Evolutionary conservation across 1,139 yeast genomes (phyloP).

Genomic region (Lodderomyces jiufengensis): DNA sequence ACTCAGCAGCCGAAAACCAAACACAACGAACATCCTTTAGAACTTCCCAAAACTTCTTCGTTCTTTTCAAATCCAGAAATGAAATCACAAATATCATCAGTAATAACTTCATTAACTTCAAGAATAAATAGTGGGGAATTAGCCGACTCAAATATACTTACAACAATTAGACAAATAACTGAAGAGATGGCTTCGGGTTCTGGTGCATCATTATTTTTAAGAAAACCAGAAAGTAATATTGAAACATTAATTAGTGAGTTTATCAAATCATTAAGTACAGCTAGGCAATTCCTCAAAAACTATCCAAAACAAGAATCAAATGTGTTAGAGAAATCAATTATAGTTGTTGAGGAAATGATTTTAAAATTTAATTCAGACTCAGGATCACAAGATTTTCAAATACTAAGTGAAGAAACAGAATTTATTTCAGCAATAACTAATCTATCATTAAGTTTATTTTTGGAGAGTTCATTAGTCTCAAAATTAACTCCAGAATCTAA

Average conservation of each 20-base stretch:
- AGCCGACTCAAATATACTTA: constrained; percentile 29
- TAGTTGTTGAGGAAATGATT: constrained; percentile 26
- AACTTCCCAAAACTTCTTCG: not conserved
- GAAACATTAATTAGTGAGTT: not conserved
- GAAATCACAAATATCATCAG: constrained; percentile 31
- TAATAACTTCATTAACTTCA: constrained; percentile 24
- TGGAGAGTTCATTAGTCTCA: constrained; percentile 22
- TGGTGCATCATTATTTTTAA: constrained; percentile 16
- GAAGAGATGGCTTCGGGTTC: constrained; percentile 33
- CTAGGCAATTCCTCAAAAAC: constrained; percentile 32
- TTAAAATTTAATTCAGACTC: constrained; percentile 17
- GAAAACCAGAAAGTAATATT: constrained; percentile 15
- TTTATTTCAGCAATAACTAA: constrained; percentile 28
- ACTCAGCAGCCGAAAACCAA: not conserved
- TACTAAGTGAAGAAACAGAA: constrained; percentile 16
- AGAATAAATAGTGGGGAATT: constrained; percentile 19
- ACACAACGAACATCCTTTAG: not conserved
- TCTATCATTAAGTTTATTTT: constrained; percentile 29
- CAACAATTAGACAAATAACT: constrained; percentile 43
- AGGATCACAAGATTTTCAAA: constrained; percentile 1
- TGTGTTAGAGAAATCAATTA: constrained; percentile 16
- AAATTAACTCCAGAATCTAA: constrained; percentile 16
- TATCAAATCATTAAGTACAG: constrained; percentile 31
- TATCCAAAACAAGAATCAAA: not conserved
- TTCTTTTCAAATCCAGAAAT: constrained; percentile 13